Base-by-base conservation (phyloP, 805 yeast genomes). In the Huiozyma sinensis region DNA sequence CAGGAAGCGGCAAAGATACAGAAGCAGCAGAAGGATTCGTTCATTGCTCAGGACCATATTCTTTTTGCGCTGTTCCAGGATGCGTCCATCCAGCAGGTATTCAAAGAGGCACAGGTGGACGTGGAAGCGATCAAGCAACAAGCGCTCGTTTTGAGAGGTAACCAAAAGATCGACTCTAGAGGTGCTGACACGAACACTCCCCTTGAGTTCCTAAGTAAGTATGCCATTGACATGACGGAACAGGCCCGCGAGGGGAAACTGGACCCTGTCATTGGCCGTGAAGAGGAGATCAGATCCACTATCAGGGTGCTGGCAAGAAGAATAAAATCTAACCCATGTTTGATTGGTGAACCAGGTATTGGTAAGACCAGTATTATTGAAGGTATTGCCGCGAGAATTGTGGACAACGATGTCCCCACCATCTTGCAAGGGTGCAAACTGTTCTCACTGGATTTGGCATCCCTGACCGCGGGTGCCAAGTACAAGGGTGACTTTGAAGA, bases 401-500 rank as follows among this genome's bases (percentile, higher is more conserved):
- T 92, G 47, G 97, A 92, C 58, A 85, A 85, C 50, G 98, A 92
- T 65, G 95, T 92, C 11, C 98, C 98, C 37, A 76, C 79, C 28
- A 86, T 90, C 50, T 71, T 92, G 52, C 83, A 84, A 48, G 79
- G 79, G 46, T 80, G 95, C 50, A 79, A 81, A 50, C 71, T 92
- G 44, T 90, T 81, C 62, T 84, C 96, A 12, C 73, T 92, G 49
- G 98, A 92, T 64, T 72, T 92, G 53, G 98, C 98, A 50, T 95
- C 97, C 1, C 75, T 92, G 56, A 90, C 95, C 49, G 98, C 98
- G 6, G 98, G 98, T 67, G 97, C 98, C 46, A 92, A 92, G 63
- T 89, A 87, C 67, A 95, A 90, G 65, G 98, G 98, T 68, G 98
- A 92, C 61, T 92, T 90, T 58, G 98, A 92, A 71, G 98, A 92